Percentiles rank a stretch among this genome's conserved stretches.
These are phyloP conservation scores for Earliella scabrosa DNA, from an alignment of 1,284 basidiomycete species.

Conservation along the genomic window DNA sequence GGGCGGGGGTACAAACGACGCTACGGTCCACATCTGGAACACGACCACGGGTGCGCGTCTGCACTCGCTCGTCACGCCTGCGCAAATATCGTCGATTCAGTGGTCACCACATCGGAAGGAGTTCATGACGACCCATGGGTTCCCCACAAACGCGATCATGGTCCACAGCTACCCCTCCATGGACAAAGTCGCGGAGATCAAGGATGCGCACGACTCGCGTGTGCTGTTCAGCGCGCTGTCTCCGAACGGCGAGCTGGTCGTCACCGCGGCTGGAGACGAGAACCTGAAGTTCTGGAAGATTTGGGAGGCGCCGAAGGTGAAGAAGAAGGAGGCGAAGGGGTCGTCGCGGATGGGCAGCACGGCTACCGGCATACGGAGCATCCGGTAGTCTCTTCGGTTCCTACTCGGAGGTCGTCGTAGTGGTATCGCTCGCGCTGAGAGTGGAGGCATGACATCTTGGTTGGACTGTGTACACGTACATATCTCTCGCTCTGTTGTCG, in stretches of 20 bases:
- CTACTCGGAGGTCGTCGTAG: neutral
- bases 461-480: neutral
- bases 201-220: slow-evolving; percentile 89
- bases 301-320: slow-evolving; percentile 66
- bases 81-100: slow-evolving; percentile 92
- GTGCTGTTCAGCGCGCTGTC: slow-evolving; percentile 86
- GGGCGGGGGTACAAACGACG: slow-evolving; percentile 95
- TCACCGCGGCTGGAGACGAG: slow-evolving; percentile 91
- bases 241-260: slow-evolving; percentile 88
- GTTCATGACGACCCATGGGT: slow-evolving; percentile 92
- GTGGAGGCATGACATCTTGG: no score
- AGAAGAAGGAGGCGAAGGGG: slow-evolving; percentile 52
- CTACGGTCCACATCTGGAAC: slow-evolving; percentile 94
- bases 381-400: slow-evolving; percentile 22
- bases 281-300: slow-evolving; percentile 93
- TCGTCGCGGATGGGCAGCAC: slow-evolving; percentile 34
- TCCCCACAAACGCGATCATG: slow-evolving; percentile 64
- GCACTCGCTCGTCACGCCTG: slow-evolving; percentile 81
- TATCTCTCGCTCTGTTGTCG: neutral
- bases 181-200: slow-evolving; percentile 84
- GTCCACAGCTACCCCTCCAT: slow-evolving; percentile 57
- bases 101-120: slow-evolving; percentile 93
- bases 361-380: slow-evolving; percentile 32
- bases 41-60: slow-evolving; percentile 88
- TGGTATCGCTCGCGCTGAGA: no score